Base-by-base conservation (phyloP, 2,329 filamentous ascomycete species). In the Botrytis sinoallii region DNA sequence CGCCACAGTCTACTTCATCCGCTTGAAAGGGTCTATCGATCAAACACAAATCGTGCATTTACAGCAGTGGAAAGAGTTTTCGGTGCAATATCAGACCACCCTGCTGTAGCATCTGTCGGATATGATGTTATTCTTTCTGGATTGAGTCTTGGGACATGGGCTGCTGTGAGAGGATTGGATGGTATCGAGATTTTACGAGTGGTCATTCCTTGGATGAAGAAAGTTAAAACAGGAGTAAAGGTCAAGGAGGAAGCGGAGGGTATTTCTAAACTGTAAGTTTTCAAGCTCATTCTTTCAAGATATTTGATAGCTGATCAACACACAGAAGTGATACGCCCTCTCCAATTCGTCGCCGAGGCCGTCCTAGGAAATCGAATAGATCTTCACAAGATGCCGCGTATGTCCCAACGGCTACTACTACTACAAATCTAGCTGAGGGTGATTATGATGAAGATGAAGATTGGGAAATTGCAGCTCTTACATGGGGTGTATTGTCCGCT, bases 81-180 rank as follows among this genome's bases (percentile, higher is more conserved):
- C 40, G 85, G 84, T 59, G 85, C 86, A 1, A 83, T 88, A 69
- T 84, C 83, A 74, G 87, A 87, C 70, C 88, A 91, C 78, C 89
- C 89, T 0, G 86, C 85, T 35, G 85, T 91, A 44, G 85, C 86
- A 32, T 86, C 85, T 29, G 86, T 87, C 0, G 87, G 86, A 9
- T 86, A 86, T 81, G 90, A 92, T 79, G 88, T 89, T 1, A 79
- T 91, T 22, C 82, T 90, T 52, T 88, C 86, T 35, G 83, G 84
- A 1, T 74, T 88, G 22, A 87, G 85, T 73, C 80, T 90, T n/a
- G 85, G 88, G 1, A 73, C 86, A 2, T 91, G 89, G 88, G 85
- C 86, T n/a, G 87, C 87, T 59, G 83, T 86, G 1, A 83, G 88
- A 46, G 84, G 85, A 35, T 82, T 87, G 4, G 85, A 88, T 76